Evolutionary conservation across 345 rosid species (phyloP).

Genomic region (Abelmoschus esculentus): DNA sequence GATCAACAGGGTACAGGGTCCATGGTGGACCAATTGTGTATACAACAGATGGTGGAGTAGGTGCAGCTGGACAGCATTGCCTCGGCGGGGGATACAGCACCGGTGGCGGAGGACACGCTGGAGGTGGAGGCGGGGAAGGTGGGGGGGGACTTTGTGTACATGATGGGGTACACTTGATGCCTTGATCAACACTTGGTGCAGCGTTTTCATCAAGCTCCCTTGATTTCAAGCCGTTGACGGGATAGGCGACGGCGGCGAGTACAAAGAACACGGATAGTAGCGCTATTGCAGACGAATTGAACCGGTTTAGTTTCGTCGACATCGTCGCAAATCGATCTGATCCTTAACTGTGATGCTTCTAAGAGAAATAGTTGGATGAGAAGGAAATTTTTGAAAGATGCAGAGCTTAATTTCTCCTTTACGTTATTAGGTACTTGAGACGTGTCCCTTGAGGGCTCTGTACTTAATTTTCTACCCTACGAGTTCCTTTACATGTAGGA

Average conservation of each 20-base stretch:
- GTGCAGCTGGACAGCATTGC: constrained; percentile 41
- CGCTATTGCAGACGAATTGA: background rate
- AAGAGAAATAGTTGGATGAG: background rate
- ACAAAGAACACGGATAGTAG: constrained; percentile 11
- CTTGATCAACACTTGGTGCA: constrained; percentile 12
- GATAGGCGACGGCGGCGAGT: constrained; percentile 10
- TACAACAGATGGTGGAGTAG: constrained; percentile 29
- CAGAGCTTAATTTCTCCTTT: background rate
- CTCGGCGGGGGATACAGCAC: constrained; percentile 35
- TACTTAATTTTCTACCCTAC: background rate
- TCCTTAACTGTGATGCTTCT: too few species aligned
- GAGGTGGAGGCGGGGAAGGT: constrained; percentile 36
- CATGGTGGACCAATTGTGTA: constrained; percentile 66
- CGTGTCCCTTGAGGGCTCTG: constrained; percentile 3
- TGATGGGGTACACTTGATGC: constrained; percentile 39
- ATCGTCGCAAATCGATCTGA: constrained; percentile 10
- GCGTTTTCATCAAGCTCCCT: constrained; percentile 32
- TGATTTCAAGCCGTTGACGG: constrained; percentile 15
- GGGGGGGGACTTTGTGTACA: constrained; percentile 54
- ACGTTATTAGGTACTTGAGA: constrained; percentile 23
- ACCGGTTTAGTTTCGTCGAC: background rate
- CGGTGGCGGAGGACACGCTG: constrained; percentile 28
- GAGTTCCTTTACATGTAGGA: constrained; percentile 24
- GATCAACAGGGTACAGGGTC: constrained; percentile 46
- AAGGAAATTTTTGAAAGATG: background rate